Evolutionary conservation across 1,284 basidiomycete species (phyloP), one percentile per base, ranked within the genome.

Genomic region (Albatrellus sp.): DNA sequence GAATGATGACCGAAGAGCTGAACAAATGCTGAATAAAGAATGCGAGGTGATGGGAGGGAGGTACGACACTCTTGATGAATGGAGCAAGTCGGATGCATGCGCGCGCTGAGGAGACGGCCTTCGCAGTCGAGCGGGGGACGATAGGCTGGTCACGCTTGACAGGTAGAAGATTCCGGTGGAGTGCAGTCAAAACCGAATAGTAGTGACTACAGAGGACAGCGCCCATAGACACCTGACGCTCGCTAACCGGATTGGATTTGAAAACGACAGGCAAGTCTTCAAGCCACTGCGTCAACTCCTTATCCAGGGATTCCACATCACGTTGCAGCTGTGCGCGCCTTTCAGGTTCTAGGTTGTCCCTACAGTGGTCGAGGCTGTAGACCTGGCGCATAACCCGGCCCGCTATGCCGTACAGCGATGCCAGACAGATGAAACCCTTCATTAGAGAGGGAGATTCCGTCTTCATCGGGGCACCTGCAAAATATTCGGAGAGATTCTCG

Each of bases 11-110:
- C 1, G 87, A 86, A 28, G 88, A 90, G 53, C 86, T 90, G 69
- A 91, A 92, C 14, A 92, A 72, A 55, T 90, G 87, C 57, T 92
- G 90, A 46, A 90, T 88, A 67, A 89, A 91, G 60, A 92, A 89
- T 1, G 89, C 87, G 32, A 92, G 72, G 59, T 91, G 87, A 57
- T 92, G 90, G 11, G 87, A 89, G 4, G 85, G 75, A 3, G 90
- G 88, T 1, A 92, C 83, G 40, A 86, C 77, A 53, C 86, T 80
- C 57, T 80, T 85, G 63, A 90, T 84, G 12, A 87, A 86, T 34
- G 87, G 80, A 1, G 89, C 89, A 42, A 92, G 74, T 44, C 80
- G 77, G 52, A 92, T 89, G 61, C 84, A 87, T 40, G 81, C 77
- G 29, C 86, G 75, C 48, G 89, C 78, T 48, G 82, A 80, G 46